Evolutionary conservation across 1,139 yeast genomes (phyloP), one percentile per base, ranked within the genome.

Genomic region (Sugiyamaella paludigena): DNA sequence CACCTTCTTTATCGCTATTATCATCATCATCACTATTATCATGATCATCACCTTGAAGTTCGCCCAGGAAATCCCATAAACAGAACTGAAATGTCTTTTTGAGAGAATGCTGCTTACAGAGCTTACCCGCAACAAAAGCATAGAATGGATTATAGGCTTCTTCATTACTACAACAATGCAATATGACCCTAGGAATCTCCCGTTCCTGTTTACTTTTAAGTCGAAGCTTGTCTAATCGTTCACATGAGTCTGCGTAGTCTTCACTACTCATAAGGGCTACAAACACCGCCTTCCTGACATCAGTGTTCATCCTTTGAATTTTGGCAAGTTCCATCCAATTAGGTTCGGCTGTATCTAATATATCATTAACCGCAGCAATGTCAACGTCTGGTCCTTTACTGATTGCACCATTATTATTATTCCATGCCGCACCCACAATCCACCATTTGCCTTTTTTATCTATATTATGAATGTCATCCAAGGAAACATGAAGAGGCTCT

Each of bases 351-450:
- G 75, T 71, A 50, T 83, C 94, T 35, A 84, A 68, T 5, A 83
- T 70, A 52, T 81, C 87, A 55, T 74, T 72, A 56, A 79, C 64
- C 1, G 73, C 75, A 15, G 47, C 58, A 8, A 51, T 56, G 43
- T 64, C 69, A 4, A 56, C 58, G 30, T 40, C 41, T 1, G 39
- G 32, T 11, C 24, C 27, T 15, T 12, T 13, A 7, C 26, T 29
- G 35, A 10, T 34, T 7, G 16, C 36, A 26, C 32, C 9, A n/a
- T 28, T 26, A 12, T 53, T 54, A 41, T 66, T 70, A 40, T 81
- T 86, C 97, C 98, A 92, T 0, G 98, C 96, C 2, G 98, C 87
- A 40, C 99, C 98, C 33, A 94, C 91, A 38, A 92, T 74, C 99
- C 98, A 94, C 99, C 99, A 94, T 67, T 91, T 92, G 49, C 98